Percentiles rank a stretch among this genome's conserved stretches.
phyloP scores from a whole-genome alignment of 2,329 filamentous ascomycete species.

The Xylaria polymorpha region DNA sequence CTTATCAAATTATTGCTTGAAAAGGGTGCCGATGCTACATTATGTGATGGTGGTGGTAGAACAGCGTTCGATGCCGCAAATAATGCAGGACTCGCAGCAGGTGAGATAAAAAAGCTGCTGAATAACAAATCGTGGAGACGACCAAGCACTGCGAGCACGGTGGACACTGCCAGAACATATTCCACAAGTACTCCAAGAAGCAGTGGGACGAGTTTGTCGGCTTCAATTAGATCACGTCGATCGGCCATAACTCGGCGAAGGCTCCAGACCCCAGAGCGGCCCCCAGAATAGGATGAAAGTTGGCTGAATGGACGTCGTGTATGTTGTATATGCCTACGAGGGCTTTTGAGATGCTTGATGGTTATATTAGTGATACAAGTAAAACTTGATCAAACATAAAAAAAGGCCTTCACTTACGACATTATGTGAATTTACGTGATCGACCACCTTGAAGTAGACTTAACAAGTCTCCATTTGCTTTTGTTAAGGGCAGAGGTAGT shows the following conservation, averaged over 20 bases:
- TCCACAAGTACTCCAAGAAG: constrained; percentile 1
- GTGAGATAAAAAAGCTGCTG: constrained; percentile 41
- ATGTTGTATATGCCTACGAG: constrained; percentile 3
- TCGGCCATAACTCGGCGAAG: constrained; percentile 8
- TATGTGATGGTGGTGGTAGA: constrained; percentile 40
- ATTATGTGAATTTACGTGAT: background rate
- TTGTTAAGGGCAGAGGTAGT: background rate
- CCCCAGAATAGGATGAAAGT: background rate
- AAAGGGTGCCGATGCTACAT: constrained; percentile 40
- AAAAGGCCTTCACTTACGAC: constrained; percentile 3
- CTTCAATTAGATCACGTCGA: constrained; percentile 1
- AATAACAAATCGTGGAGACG: constrained; percentile 26
- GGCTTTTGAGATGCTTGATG: too few species aligned
- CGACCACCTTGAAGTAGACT: background rate
- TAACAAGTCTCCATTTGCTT: background rate
- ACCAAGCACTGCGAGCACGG: constrained; percentile 21
- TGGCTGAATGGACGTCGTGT: background rate
- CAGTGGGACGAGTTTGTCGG: background rate
- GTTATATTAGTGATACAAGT: background rate
- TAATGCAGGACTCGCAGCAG: constrained; percentile 40
- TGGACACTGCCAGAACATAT: background rate
- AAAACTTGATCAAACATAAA: background rate
- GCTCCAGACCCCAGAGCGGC: background rate
- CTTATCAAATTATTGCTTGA: constrained; percentile 43
- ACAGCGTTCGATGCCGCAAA: constrained; percentile 40